Evolutionary conservation across 2,329 filamentous ascomycete genomes (phyloP), one percentile per base, ranked within the genome.

Genomic region (Fusarium cyanostomum): DNA sequence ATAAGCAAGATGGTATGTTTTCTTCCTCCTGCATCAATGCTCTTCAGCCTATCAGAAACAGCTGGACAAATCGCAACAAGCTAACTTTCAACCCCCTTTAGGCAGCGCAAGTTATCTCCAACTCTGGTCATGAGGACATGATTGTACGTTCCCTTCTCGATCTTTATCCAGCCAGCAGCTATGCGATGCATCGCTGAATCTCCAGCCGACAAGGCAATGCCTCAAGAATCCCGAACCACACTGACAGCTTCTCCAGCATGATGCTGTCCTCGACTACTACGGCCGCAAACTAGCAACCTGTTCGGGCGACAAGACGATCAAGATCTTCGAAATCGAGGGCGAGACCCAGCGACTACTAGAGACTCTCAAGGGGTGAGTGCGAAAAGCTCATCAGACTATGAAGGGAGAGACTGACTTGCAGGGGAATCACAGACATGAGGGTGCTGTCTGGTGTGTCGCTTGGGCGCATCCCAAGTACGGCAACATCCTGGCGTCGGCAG

Each of bases 381-480:
- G 44, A 35, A 35, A 27, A 21, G 24, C 27, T 10, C 13, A 13
- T 16, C 10, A 9, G 11, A 12, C 8, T 9, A 16, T 18, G 45
- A 8, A 39, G 43, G 31, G 11, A 30, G 3, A 45, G 38, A 42
- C 68, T 69, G 62, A 72, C 61, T 13, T 9, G 37, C 35, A 46
- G 37, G 18, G 27, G 37, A 51, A 46, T 24, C 21, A 59, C 72
- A 96, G 94, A 67, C 95, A 99, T 76, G 95, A 99, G 78, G 94
- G 94, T 64, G 93, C 95, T 31, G 94, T 99, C 57, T 99, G 95
- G 95, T 96, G 92, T 77, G 92, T 98, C 57, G 91, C 94, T 71
- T 99, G 95, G 95, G 94, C 94, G 44, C 95, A 99, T 75, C 95
- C 95, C 64, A 98, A 99, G 77, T 98, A 96, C 79, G 95, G 95